Evolutionary conservation across 129 eudicot genomes (phyloP), one percentile per base, ranked within the genome.

Genomic region (Flaveria trinervia): DNA sequence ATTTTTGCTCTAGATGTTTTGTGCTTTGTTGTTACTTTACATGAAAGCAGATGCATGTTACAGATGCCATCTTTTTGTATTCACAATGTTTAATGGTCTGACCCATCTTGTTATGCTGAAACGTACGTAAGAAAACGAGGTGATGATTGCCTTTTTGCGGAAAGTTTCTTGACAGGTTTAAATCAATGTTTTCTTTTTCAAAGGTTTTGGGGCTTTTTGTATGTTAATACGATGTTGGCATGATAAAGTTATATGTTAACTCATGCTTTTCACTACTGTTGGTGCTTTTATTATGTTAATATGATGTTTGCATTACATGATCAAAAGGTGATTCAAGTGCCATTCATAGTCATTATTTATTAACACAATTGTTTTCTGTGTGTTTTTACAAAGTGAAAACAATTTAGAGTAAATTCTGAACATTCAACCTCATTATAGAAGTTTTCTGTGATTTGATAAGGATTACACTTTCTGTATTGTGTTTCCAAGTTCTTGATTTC

Each of bases 1-100:
- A 59, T 64, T 18, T 79, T 22, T 20, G 73, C 73, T 72, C 49
- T 73, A 73, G 68, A 73, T 66, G 64, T 73, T 44, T 72, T 36
- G 46, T 71, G 45, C 17, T 46, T 62, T 15, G 57, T 61, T 78
- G 18, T 44, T 57, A 49, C 28, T 79, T 62, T 80, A 56, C 68
- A 55, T 66, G 69, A 73, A 72, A 67, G 52, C 66, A 61, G 64
- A 67, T 67, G 65, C 25, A 80, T 66, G 71, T 30, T 59, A 11
- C 23, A 28, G 57, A 56, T 55, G 48, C n/a, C 68, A n/a, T 23
- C 0, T 68, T 23, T 43, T 56, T 39, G 49, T 65, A 77, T 11
- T 44, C 7, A 9, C 36, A 46, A 46, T 25, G 41, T 3, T 60
- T 12, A 9, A 62, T 8, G 9, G 44, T 4, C 44, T 28, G 44